Conservation (phyloP, 2,329 filamentous ascomycete genomes). For the Akanthomyces dipterigenus region DNA sequence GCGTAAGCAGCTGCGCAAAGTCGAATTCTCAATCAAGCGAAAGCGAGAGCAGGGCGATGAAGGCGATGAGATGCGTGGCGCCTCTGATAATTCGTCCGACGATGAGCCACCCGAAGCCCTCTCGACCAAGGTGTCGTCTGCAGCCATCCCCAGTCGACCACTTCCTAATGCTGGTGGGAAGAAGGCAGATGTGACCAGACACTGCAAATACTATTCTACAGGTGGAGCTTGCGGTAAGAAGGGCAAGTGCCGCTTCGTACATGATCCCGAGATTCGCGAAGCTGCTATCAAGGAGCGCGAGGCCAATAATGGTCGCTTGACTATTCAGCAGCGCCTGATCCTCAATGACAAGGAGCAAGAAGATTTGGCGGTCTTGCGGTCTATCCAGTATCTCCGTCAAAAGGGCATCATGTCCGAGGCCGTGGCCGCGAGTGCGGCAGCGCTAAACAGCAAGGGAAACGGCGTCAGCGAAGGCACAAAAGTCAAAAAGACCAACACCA, state of each 20-base stretch:
- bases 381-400: conserved; percentile 57
- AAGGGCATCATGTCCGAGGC: conserved; percentile 42
- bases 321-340: conserved; percentile 57
- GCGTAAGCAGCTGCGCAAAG: conserved; percentile 58
- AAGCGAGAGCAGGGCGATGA: conserved; percentile 63
- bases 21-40: conserved; percentile 62
- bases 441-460: conserved; percentile 8
- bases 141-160: conserved; percentile 24
- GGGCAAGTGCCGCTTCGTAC: conserved; percentile 68
- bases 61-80: conserved; percentile 57
- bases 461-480: conserved; percentile 16
- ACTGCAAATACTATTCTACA: conserved; percentile 66
- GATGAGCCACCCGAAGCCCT: conserved; percentile 54
- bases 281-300: conserved; percentile 58
- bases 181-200: conserved; percentile 55
- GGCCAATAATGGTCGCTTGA: conserved; percentile 58
- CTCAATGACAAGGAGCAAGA: conserved; percentile 64
- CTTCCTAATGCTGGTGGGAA: conserved; percentile 40
- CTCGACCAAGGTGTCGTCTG: conserved; percentile 31
- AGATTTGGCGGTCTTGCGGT: conserved; percentile 58
- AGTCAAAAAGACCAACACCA: background rate
- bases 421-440: conserved; percentile 2
- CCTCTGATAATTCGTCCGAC: conserved; percentile 45
- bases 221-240: conserved; percentile 64
- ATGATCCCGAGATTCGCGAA: conserved; percentile 57